These are phyloP conservation scores for Colletotrichum cordylinicola DNA, from an alignment of 2,329 filamentous ascomycete species.

Conservation along the genomic window DNA sequence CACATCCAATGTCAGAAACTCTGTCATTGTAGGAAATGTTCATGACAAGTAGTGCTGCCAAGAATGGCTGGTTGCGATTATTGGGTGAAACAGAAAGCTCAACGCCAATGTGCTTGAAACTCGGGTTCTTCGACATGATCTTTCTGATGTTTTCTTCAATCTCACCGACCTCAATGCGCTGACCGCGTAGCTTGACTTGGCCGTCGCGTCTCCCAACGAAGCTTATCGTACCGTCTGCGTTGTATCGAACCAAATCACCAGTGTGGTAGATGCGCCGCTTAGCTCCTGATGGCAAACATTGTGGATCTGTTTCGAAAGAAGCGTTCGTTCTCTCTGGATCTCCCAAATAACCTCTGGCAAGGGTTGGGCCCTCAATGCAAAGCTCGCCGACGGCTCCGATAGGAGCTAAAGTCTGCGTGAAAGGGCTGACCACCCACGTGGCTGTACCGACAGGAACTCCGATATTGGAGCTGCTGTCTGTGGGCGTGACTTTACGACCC, in stretches of 20 bases:
- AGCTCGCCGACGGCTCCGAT: constrained; percentile 25
- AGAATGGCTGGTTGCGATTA: background rate
- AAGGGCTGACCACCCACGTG: constrained; percentile 33
- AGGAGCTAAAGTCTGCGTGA: constrained; percentile 30
- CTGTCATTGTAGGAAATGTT: background rate
- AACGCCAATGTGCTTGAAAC: constrained; percentile 39
- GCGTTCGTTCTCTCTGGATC: constrained; percentile 27
- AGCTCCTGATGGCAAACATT: background rate
- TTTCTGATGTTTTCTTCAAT: constrained; percentile 36
- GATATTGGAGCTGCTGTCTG: background rate
- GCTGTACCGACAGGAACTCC: constrained; percentile 21
- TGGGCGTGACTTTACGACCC: background rate
- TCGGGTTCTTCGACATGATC: constrained; percentile 27
- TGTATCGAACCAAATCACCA: constrained; percentile 52
- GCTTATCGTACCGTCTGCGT: constrained; percentile 31
- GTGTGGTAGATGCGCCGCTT: constrained; percentile 47
- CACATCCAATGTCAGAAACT: background rate
- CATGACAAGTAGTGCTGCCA: background rate
- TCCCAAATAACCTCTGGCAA: constrained; percentile 14
- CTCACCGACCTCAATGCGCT: constrained; percentile 47
- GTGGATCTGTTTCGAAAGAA: constrained; percentile 15
- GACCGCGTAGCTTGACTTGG: constrained; percentile 55
- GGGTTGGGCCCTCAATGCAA: constrained; percentile 4
- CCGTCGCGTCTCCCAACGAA: constrained; percentile 50
- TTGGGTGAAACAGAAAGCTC: background rate